phyloP scores from a whole-genome alignment of 108 stramenopile species.

The Cyclotella choctawhatcheeana region DNA sequence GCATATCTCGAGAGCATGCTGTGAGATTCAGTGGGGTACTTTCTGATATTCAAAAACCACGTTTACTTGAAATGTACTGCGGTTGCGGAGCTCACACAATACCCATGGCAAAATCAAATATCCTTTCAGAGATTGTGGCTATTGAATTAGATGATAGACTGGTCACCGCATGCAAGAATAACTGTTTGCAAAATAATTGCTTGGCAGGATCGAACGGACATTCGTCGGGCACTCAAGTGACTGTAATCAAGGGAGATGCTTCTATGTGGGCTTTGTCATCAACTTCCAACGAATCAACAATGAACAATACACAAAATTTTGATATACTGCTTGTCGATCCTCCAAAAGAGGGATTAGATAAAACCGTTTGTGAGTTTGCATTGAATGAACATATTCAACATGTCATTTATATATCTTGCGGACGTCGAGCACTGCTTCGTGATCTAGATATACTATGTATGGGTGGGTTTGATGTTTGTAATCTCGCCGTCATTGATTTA shows the following conservation, averaged over 20 bases:
- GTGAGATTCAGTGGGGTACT: too few relatives aligned
- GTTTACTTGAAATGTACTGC: conserved; percentile 78
- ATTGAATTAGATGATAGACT: conserved; percentile 76
- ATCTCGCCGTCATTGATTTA: conserved; percentile 68
- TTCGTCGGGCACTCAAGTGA: conserved; percentile 21
- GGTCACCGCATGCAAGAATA: conserved; percentile 59
- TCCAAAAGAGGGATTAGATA: conserved; percentile 63
- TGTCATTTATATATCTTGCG: conserved; percentile 78
- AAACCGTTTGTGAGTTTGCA: conserved; percentile 70
- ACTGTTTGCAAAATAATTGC: conserved; percentile 62
- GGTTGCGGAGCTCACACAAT: conserved; percentile 87
- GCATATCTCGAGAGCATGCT: conserved; percentile 17
- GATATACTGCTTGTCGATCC: conserved; percentile 80
- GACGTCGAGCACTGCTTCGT: conserved; percentile 63
- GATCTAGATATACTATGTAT: conserved; percentile 59
- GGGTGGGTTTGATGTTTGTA: conserved; percentile 54
- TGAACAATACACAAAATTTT: conserved; percentile 36
- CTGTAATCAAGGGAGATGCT: conserved; percentile 63
- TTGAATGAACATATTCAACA: conserved; percentile 56
- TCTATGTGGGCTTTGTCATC: conserved; percentile 57
- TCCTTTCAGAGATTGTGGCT: conserved; percentile 56
- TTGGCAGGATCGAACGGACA: conserved; percentile 10
- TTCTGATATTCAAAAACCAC: neutral
- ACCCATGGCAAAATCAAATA: conserved; percentile 58
- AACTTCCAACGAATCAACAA: too few relatives aligned